Percentiles rank a stretch among this genome's conserved stretches.
Conservation (phyloP, 306 rosid genomes). For the Vigna angularis region DNA sequence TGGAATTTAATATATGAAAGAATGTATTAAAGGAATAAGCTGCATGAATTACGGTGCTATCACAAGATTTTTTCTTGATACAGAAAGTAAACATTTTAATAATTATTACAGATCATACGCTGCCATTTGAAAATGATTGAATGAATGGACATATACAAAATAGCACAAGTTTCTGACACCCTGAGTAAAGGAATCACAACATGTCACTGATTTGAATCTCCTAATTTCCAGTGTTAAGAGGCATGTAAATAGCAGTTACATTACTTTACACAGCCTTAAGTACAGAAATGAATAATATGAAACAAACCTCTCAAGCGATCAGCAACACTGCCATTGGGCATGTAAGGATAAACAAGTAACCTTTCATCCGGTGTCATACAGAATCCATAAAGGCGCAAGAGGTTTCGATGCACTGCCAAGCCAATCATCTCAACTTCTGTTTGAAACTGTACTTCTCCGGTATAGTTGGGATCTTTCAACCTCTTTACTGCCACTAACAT, state of each 20-base stretch:
- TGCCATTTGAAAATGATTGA: slow-evolving; percentile 26
- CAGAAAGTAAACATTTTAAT: not conserved
- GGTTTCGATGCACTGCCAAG: slow-evolving; percentile 94
- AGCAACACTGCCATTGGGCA: slow-evolving; percentile 97
- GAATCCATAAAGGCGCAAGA: slow-evolving; percentile 83
- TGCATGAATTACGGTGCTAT: slow-evolving; percentile 14
- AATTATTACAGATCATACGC: slow-evolving; percentile 15
- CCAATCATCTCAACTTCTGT: slow-evolving; percentile 99
- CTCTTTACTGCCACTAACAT: slow-evolving; percentile 91
- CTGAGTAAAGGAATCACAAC: not conserved
- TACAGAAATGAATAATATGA: slow-evolving; percentile 5
- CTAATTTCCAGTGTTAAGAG: slow-evolving; percentile 15
- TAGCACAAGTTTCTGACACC: not conserved
- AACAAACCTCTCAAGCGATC: slow-evolving; percentile 96
- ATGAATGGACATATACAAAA: not conserved
- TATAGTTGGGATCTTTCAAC: slow-evolving; percentile 92
- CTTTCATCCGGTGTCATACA: slow-evolving; percentile 92
- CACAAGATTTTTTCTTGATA: not conserved
- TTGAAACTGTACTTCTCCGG: slow-evolving; percentile 98
- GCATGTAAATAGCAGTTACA: not conserved
- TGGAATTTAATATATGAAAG: not conserved
- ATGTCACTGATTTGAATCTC: slow-evolving; percentile 27
- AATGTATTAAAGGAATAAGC: not conserved
- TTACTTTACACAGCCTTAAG: not conserved
- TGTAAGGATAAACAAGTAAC: slow-evolving; percentile 89